These are phyloP conservation scores for Hypoxylon trugodes DNA, from an alignment of 495 filamentous ascomycete genomes.

Conservation along the genomic window DNA sequence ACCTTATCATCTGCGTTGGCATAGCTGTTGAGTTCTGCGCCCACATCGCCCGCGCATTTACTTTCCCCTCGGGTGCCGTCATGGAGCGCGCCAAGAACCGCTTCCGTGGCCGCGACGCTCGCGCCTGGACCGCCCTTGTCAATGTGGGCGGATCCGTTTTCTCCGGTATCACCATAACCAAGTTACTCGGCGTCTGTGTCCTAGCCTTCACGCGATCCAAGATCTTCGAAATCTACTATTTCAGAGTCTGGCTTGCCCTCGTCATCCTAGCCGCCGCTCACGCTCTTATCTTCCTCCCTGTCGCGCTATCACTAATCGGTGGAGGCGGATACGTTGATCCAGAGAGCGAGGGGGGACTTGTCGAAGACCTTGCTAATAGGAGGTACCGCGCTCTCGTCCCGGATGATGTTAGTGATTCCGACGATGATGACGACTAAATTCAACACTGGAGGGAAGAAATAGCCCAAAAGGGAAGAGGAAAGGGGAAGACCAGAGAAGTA, in stretches of 20 bases:
- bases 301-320: constrained; percentile 84
- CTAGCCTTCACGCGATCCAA: constrained; percentile 94
- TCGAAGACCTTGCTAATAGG: constrained; percentile 75
- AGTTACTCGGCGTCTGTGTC: constrained; percentile 89
- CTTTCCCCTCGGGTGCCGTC: constrained; percentile 81
- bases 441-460: neutral
- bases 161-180: constrained; percentile 95
- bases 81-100: constrained; percentile 75
- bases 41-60: constrained; percentile 94
- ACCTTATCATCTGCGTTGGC: constrained; percentile 94
- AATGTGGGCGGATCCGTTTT: constrained; percentile 95
- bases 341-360: constrained; percentile 82
- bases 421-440: constrained; percentile 47
- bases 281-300: constrained; percentile 90
- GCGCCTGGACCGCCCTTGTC: constrained; percentile 89
- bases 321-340: constrained; percentile 89
- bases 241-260: constrained; percentile 92
- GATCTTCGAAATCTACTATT: constrained; percentile 99
- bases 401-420: constrained; percentile 51
- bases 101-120: constrained; percentile 79
- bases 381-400: constrained; percentile 55
- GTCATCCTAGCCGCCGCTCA: constrained; percentile 89
- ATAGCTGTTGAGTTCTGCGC: constrained; percentile 98
- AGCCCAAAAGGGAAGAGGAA: neutral
- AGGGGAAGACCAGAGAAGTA: neutral